Percentiles rank a stretch among this genome's conserved stretches.
These are phyloP conservation scores for Solanum ossicruentum DNA, from an alignment of 257 asterid genomes.

Conservation along the genomic window DNA sequence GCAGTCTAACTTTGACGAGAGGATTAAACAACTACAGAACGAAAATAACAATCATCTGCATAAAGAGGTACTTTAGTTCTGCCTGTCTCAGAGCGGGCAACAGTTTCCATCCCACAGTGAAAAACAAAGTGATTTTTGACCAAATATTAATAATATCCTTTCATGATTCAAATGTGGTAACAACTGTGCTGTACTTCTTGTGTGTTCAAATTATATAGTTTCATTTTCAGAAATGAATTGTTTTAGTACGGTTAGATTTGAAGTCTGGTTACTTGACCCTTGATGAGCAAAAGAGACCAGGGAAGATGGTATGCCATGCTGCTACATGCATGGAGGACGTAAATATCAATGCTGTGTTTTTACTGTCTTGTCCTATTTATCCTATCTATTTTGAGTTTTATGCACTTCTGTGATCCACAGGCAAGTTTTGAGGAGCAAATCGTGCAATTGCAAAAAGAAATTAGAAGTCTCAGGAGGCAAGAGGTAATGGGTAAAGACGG, in stretches of 20 bases:
- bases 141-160: not conserved
- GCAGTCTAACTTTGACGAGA: slow-evolving; percentile 34
- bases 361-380: not conserved
- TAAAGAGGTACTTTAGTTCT: slow-evolving; percentile 30
- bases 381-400: not conserved
- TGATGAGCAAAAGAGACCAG: not conserved
- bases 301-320: not conserved
- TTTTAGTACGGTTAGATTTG: not conserved
- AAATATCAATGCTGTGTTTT: not conserved
- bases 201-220: not conserved
- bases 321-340: not conserved
- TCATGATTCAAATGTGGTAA: not conserved
- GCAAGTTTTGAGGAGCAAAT: slow-evolving; percentile 24
- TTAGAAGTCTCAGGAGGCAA: slow-evolving; percentile 20
- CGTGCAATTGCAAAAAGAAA: slow-evolving; percentile 32
- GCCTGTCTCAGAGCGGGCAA: not conserved
- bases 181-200: not conserved
- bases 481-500: slow-evolving; percentile 24
- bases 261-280: not conserved
- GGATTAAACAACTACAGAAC: slow-evolving; percentile 22
- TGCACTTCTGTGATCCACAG: not conserved
- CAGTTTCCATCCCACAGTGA: not conserved
- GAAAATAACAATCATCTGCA: slow-evolving; percentile 26
- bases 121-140: not conserved
- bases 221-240: not conserved